These are phyloP conservation scores for Halophytophthora batemanensis DNA, from an alignment of 352 stramenopile genomes.

Conservation along the genomic window DNA sequence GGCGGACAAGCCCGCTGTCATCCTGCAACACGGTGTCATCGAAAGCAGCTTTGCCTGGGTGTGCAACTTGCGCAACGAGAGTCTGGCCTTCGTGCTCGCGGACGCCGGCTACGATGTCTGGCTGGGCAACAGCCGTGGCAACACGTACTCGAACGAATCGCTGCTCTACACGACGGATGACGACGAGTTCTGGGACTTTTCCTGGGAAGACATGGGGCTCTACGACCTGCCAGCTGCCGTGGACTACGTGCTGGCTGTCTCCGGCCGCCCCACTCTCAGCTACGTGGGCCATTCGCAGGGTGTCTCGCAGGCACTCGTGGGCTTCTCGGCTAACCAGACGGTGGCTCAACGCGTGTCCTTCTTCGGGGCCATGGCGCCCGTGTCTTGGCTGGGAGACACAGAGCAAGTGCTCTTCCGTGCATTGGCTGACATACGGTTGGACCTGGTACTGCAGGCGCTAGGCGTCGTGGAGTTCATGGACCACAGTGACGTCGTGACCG, in stretches of 20 bases:
- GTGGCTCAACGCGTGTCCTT: slow-evolving; percentile 44
- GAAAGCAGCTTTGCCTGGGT: slow-evolving; percentile 51
- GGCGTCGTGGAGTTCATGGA: slow-evolving; percentile 33
- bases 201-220: slow-evolving; percentile 45
- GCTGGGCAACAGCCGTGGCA: slow-evolving; percentile 54
- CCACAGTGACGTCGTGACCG: slow-evolving; percentile 33
- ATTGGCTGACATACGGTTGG: slow-evolving; percentile 30
- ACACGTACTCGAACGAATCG: slow-evolving; percentile 46
- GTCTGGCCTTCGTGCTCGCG: slow-evolving; percentile 43
- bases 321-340: slow-evolving; percentile 45
- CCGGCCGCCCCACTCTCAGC: slow-evolving; percentile 29
- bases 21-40: slow-evolving; percentile 49
- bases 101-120: slow-evolving; percentile 59
- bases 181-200: slow-evolving; percentile 46
- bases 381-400: slow-evolving; percentile 32
- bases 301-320: slow-evolving; percentile 45
- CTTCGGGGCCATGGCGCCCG: slow-evolving; percentile 44
- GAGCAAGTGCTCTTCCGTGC: slow-evolving; percentile 28
- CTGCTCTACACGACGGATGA: slow-evolving; percentile 32
- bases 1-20: slow-evolving; percentile 36
- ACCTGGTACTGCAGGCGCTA: slow-evolving; percentile 29
- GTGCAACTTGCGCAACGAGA: slow-evolving; percentile 51
- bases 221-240: slow-evolving; percentile 46
- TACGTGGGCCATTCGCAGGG: slow-evolving; percentile 57
- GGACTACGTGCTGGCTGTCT: slow-evolving; percentile 32